These are phyloP conservation scores for Monosporascus sp. DNA, from an alignment of 2,329 filamentous ascomycete species.

Conservation along the genomic window DNA sequence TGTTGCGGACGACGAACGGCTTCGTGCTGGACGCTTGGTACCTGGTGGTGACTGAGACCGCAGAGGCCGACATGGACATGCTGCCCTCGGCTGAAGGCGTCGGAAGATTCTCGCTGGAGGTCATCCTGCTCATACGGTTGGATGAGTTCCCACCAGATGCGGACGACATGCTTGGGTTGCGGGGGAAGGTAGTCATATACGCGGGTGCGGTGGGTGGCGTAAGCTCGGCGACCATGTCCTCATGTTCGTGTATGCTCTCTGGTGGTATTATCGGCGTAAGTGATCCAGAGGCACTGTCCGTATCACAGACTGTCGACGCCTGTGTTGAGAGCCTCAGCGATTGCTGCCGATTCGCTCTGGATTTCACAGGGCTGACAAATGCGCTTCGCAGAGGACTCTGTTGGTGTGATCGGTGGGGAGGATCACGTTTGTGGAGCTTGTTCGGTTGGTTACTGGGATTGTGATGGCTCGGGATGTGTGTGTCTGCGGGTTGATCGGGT, in stretches of 20 bases:
- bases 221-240: conserved; percentile 16
- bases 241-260: conserved; percentile 15
- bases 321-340: conserved; percentile 4
- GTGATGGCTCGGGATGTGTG: conserved; percentile 7
- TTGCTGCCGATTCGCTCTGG: neutral
- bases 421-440: conserved; percentile 14
- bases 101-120: conserved; percentile 39
- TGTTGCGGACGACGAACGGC: conserved; percentile 68
- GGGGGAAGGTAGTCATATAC: conserved; percentile 30
- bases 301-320: conserved; percentile 6
- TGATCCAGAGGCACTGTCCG: conserved; percentile 4
- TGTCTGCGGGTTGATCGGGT: conserved; percentile 6
- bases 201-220: conserved; percentile 7
- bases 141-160: conserved; percentile 36
- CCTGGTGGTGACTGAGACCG: conserved; percentile 19
- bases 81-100: conserved; percentile 37
- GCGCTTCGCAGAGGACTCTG: neutral
- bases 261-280: conserved; percentile 11
- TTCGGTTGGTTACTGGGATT: conserved; percentile 6
- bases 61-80: conserved; percentile 25
- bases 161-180: conserved; percentile 43
- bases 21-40: conserved; percentile 24
- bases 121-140: conserved; percentile 40
- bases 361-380: neutral
- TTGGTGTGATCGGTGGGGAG: conserved; percentile 8